Evolutionary conservation across 192 early-diverging fungal genomes (phyloP).

Genomic region (Phlyctochytrium planicorne): DNA sequence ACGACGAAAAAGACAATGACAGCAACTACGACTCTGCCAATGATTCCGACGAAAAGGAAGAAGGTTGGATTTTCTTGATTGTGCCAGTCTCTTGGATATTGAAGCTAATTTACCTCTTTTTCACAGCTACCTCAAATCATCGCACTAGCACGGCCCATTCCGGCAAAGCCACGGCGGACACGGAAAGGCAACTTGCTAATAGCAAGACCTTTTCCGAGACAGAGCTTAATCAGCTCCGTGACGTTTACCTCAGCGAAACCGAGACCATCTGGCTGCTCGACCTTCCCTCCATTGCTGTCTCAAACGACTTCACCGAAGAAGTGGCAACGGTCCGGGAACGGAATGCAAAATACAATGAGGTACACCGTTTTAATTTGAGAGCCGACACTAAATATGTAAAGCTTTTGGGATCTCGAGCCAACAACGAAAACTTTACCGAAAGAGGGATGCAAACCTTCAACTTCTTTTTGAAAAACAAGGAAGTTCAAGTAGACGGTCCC

Average conservation of each 20-base stretch:
- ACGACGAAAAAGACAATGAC: slow-evolving; percentile 34
- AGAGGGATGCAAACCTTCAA: slow-evolving; percentile 56
- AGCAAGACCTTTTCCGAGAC: slow-evolving; percentile 25
- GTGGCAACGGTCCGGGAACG: slow-evolving; percentile 36
- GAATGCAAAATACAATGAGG: slow-evolving; percentile 56
- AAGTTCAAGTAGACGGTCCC: slow-evolving; percentile 49
- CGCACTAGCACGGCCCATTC: neutral
- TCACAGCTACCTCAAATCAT: neutral
- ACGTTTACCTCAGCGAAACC: slow-evolving; percentile 51
- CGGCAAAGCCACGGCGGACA: neutral
- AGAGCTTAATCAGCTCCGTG: slow-evolving; percentile 33
- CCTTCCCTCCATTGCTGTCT: slow-evolving; percentile 44
- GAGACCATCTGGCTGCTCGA: slow-evolving; percentile 45
- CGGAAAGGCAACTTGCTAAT: neutral
- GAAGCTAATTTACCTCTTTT: neutral
- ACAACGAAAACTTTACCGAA: slow-evolving; percentile 56
- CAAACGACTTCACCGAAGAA: slow-evolving; percentile 44
- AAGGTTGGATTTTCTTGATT: slow-evolving; percentile 8
- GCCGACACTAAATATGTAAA: neutral
- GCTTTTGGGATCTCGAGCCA: slow-evolving; percentile 39
- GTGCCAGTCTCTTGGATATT: too few relatives aligned
- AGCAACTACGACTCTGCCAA: slow-evolving; percentile 26
- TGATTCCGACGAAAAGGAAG: slow-evolving; percentile 25
- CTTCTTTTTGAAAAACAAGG: slow-evolving; percentile 48
- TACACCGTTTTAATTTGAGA: slow-evolving; percentile 6